Percentiles rank a stretch among this genome's conserved stretches.
Evolutionary conservation across 108 stramenopile genomes (phyloP).

Genomic region (Nitzschia putrida): DNA sequence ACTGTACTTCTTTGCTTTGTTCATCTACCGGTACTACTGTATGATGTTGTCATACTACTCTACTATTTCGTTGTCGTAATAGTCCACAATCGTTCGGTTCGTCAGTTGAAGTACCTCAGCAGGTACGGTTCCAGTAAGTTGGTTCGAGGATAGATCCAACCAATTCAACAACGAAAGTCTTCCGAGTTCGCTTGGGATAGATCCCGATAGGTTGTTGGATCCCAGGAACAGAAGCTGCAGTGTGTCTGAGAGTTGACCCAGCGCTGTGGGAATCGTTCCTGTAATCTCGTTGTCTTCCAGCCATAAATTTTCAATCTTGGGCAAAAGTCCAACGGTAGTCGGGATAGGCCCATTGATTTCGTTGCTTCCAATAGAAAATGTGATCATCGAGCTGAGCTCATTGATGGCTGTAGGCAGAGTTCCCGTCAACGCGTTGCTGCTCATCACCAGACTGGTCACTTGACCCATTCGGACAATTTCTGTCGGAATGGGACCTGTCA

Average conservation of each 20-base stretch:
- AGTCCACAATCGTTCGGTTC: slow-evolving; percentile 5
- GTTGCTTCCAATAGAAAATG: slow-evolving; percentile 8
- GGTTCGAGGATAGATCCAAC: slow-evolving; percentile 18
- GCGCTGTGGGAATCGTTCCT: slow-evolving; percentile 32
- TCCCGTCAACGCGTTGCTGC: slow-evolving; percentile 12
- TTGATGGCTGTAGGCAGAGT: neutral
- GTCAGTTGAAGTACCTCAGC: slow-evolving; percentile 11
- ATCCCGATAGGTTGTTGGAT: slow-evolving; percentile 27
- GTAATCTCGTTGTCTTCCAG: slow-evolving; percentile 21
- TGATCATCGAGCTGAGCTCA: neutral
- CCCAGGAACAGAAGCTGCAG: slow-evolving; percentile 12
- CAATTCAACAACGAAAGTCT: slow-evolving; percentile 8
- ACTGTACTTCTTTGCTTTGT: too few species aligned
- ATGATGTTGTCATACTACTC: neutral
- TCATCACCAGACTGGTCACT: slow-evolving; percentile 3
- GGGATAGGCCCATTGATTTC: slow-evolving; percentile 1
- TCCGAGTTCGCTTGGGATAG: slow-evolving; percentile 27
- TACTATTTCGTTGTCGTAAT: neutral
- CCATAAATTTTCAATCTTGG: neutral
- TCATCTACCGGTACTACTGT: too few species aligned
- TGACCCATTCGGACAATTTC: neutral
- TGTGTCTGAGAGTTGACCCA: slow-evolving; percentile 16
- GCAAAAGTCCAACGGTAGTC: neutral
- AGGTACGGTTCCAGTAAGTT: slow-evolving; percentile 23
- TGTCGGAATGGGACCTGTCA: neutral